Evolutionary conservation across 306 rosid species (phyloP).

Genomic region (Lathyrus sativus): DNA sequence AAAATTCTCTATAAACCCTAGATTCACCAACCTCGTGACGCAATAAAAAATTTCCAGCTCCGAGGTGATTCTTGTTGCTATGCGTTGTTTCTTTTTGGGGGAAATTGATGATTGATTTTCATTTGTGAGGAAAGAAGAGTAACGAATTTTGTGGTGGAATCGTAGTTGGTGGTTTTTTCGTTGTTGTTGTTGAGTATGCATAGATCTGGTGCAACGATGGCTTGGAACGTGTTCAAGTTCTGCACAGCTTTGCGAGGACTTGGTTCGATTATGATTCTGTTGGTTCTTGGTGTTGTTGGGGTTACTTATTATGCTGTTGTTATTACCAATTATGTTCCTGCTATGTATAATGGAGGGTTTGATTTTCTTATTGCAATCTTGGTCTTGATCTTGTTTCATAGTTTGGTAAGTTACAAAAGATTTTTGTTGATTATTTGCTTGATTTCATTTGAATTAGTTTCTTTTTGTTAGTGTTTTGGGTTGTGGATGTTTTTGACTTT

Average conservation of each 20-base stretch:
- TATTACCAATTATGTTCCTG: constrained; percentile 88
- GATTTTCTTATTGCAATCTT: constrained; percentile 62
- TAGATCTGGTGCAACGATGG: constrained; percentile 98
- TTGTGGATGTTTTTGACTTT: not conserved
- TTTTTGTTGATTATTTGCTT: not conserved
- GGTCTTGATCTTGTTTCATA: constrained; percentile 88
- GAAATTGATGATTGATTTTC: constrained; percentile 28
- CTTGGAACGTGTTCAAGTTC: constrained; percentile 99
- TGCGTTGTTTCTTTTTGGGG: not conserved
- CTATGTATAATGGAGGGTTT: constrained; percentile 67
- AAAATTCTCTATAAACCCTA: constrained; percentile 43
- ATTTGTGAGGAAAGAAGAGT: constrained; percentile 15
- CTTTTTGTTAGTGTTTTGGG: constrained; percentile 8
- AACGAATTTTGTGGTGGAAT: constrained; percentile 29
- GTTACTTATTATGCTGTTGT: constrained; percentile 96
- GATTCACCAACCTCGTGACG: constrained; percentile 30
- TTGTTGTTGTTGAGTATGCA: constrained; percentile 57
- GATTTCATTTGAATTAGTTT: not conserved
- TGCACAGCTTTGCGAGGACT: constrained; percentile 94
- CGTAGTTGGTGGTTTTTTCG: constrained; percentile 15
- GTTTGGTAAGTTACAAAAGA: constrained; percentile 62
- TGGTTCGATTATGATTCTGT: constrained; percentile 94
- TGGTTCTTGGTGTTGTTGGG: constrained; percentile 97
- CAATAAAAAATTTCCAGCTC: constrained; percentile 20
- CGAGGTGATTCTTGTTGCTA: constrained; percentile 22